Evolutionary conservation across 2,329 filamentous ascomycete species (phyloP), one percentile per base, ranked within the genome.

Genomic region (Aspergillus felis): DNA sequence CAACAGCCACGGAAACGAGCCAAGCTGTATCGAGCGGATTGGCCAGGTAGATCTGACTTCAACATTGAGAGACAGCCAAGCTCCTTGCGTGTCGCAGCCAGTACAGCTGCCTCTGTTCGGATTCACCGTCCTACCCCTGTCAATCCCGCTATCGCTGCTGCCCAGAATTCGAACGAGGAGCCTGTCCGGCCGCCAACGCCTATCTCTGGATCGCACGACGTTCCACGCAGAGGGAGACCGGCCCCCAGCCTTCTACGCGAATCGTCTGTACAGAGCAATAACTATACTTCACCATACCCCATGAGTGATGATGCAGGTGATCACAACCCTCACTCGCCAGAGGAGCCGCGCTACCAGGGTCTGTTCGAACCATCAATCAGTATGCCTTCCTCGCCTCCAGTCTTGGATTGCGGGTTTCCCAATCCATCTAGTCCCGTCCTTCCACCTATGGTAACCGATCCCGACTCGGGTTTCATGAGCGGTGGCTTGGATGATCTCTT

Each of bases 361-460:
- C 74, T 79, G 8, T 79, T 80, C 48, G 80, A 88, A 56, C 95
- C 91, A 53, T 89, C 91, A 3, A 86, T 86, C 51, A 90, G 91
- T 54, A 91, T 97, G 65, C 89, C 89, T 1, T 97, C 94, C 0
- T 97, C 93, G 3, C 93, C 93, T 14, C 94, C 94, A 1, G 81
- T 95, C 1, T 86, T 92, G 61, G 83, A 85, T 62, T 82, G 82
- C 41, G 79, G 81, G 29, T 79, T 80, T 27, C 87, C 88, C 4
- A 84, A 85, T 28, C 85, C 87, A 27, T 96, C 92, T 2, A 97
- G 93, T 69, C 94, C 93, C 2, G 82, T 86, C 47, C 80, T 92
- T 51, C 85, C 87, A 53, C 81, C 82, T 4, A 80, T 87, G 61
- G 80, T 81, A 7, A 68, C 76, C 69, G 65, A 76, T 66, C 78